These are phyloP conservation scores for Collybia sp. DNA, from an alignment of 768 basidiomycete genomes.

Conservation along the genomic window DNA sequence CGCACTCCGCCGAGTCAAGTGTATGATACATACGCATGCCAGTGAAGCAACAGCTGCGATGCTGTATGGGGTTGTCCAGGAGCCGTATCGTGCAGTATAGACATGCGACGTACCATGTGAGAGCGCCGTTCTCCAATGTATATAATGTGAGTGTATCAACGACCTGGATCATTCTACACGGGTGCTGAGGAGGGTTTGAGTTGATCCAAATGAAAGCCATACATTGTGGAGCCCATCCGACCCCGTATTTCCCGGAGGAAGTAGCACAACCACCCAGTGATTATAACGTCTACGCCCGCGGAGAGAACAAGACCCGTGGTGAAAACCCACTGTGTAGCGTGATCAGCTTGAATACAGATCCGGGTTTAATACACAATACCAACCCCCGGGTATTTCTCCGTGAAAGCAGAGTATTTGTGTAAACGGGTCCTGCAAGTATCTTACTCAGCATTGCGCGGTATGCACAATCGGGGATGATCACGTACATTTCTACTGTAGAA, in stretches of 20 bases:
- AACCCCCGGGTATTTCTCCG: slow-evolving; percentile 14
- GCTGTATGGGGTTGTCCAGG: slow-evolving; percentile 14
- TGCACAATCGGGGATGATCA: background rate
- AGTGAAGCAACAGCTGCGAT: slow-evolving; percentile 36
- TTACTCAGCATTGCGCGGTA: background rate
- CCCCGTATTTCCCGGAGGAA: slow-evolving; percentile 27
- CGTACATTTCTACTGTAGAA: slow-evolving; percentile 19
- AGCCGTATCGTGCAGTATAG: background rate
- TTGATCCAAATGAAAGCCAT: background rate
- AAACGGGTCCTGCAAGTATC: slow-evolving; percentile 9
- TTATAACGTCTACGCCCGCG: slow-evolving; percentile 30
- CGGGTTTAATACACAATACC: background rate
- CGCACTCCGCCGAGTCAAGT: background rate
- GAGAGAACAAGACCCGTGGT: slow-evolving; percentile 37
- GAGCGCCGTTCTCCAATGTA: slow-evolving; percentile 35
- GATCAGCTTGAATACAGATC: background rate
- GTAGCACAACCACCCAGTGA: slow-evolving; percentile 31
- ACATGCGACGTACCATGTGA: slow-evolving; percentile 28
- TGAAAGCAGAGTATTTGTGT: slow-evolving; percentile 10
- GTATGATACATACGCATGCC: slow-evolving; percentile 28
- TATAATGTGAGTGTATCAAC: slow-evolving; percentile 34
- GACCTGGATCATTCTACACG: slow-evolving; percentile 29
- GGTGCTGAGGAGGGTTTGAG: background rate
- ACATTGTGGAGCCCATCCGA: slow-evolving; percentile 23
- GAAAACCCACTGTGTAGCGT: slow-evolving; percentile 30